Base-by-base conservation (phyloP, 1,139 yeast genomes). In the Debaryomyces coudertii region DNA sequence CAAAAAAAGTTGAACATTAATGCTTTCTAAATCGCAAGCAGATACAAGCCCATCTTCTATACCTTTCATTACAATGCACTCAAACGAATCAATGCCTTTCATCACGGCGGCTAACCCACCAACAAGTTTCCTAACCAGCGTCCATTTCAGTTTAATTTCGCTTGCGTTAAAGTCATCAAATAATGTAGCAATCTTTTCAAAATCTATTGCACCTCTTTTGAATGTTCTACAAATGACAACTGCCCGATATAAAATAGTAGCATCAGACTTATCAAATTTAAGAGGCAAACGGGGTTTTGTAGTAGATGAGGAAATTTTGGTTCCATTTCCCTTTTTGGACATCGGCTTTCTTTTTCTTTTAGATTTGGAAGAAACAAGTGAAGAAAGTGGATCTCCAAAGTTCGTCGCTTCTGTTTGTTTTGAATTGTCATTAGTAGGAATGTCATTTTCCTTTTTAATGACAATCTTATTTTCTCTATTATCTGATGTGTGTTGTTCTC, bases 181-280 rank as follows among this genome's bases (percentile, higher is more conserved):
- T 4, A 77, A 63, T 0, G 58, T 56, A 0, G 83, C 71, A n/a
- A 87, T 79, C 37, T 71, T 60, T 0, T 70, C 72, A 80, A 89
- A 88, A 50, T 83, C 83, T 34, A 84, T 82, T 3, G 68, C 63
- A 3, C 73, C 71, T 48, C 77, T 69, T 40, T 70, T 62, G 49
- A 79, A 68, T 1, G 88, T 70, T 51, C 85, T 77, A 16, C 82
- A 77, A n/a, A 88, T 82, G 7, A 86, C 77, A 23, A 85, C 83
- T 1, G 83, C 76, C 27, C 87, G 69, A 56, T 75, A 82, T 42
- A 84, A 66, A 5, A 62, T 60, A 2, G 83, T 77, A 2, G 74
- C 66, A 50, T 82, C 85, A n/a, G 64, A 55, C 54, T 69, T 63
- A 52, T 70, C 74, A 49, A 75, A 65, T 43, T 62, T 68, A 40